Conservation (phyloP, 306 rosid genomes). For the Vigna nakashimae region DNA sequence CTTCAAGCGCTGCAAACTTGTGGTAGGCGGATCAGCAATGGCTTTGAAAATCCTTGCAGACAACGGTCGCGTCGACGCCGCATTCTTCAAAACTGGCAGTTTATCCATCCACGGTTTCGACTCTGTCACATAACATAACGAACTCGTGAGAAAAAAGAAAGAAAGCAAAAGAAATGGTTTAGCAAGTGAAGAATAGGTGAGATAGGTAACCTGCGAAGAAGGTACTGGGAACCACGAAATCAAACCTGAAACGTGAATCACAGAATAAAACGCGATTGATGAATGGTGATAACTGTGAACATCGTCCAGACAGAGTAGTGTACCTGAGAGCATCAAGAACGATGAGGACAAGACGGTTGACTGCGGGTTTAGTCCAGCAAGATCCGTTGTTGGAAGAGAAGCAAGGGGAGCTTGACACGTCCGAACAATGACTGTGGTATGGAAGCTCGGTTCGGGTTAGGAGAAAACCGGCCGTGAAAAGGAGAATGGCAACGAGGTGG, state of each 20-base stretch:
- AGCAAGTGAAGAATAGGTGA: neutral
- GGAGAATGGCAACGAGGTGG: conserved; percentile 65
- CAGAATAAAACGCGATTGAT: neutral
- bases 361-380: conserved; percentile 81
- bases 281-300: neutral
- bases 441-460: conserved; percentile 97
- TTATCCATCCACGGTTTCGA: conserved; percentile 94
- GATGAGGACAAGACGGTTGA: conserved; percentile 67
- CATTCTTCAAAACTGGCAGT: conserved; percentile 61
- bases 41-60: conserved; percentile 90
- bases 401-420: conserved; percentile 72
- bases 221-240: conserved; percentile 89
- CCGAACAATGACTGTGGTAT: conserved; percentile 72
- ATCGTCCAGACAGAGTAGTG: neutral
- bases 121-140: conserved; percentile 46
- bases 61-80: conserved; percentile 61
- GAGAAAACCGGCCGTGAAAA: conserved; percentile 86
- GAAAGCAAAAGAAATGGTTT: neutral
- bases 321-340: conserved; percentile 89
- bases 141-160: conserved; percentile 9
- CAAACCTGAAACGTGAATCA: conserved; percentile 63
- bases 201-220: conserved; percentile 70
- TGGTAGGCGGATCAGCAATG: conserved; percentile 98
- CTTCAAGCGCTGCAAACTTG: conserved; percentile 97
- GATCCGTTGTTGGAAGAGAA: conserved; percentile 42